These are phyloP conservation scores for Pseudonitzschia multistriata DNA, from an alignment of 108 stramenopile genomes.

Conservation along the genomic window DNA sequence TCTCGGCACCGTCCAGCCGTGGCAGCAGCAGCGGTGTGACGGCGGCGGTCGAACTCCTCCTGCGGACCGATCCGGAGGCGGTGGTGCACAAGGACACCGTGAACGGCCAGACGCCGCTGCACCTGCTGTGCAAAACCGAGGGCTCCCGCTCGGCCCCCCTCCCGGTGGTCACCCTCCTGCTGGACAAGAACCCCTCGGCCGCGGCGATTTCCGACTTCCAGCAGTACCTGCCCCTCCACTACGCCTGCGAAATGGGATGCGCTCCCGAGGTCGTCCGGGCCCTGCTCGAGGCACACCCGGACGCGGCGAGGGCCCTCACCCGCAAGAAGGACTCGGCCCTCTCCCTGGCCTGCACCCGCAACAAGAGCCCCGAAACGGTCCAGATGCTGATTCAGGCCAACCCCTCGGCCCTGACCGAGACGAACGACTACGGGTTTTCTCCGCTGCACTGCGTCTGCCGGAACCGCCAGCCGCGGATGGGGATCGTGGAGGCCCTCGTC, in stretches of 20 bases:
- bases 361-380: slow-evolving; percentile 41
- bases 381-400: slow-evolving; percentile 37
- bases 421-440: slow-evolving; percentile 52
- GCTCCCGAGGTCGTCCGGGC: slow-evolving; percentile 21
- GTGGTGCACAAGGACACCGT: slow-evolving; percentile 8
- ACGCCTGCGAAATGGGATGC: slow-evolving; percentile 43
- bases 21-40: background rate
- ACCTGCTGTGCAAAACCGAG: slow-evolving; percentile 40
- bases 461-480: slow-evolving; percentile 43
- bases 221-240: slow-evolving; percentile 40
- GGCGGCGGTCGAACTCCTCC: slow-evolving; percentile 1
- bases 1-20: background rate
- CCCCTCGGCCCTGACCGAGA: slow-evolving; percentile 28
- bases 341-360: slow-evolving; percentile 48
- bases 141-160: slow-evolving; percentile 10
- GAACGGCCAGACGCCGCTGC: slow-evolving; percentile 38
- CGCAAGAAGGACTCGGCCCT: slow-evolving; percentile 47
- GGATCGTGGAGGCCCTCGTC: slow-evolving; percentile 38
- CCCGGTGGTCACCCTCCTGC: slow-evolving; percentile 15
- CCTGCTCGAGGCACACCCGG: slow-evolving; percentile 25
- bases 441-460: slow-evolving; percentile 56
- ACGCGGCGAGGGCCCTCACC: slow-evolving; percentile 29
- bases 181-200: slow-evolving; percentile 17
- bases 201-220: slow-evolving; percentile 33
- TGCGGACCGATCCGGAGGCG: slow-evolving; percentile 16